A percentile compares a stretch with the other conserved stretches of the same genome.
phyloP scores from a whole-genome alignment of 169 alveolate species.

The Pseudocohnilembus persalinus region DNA sequence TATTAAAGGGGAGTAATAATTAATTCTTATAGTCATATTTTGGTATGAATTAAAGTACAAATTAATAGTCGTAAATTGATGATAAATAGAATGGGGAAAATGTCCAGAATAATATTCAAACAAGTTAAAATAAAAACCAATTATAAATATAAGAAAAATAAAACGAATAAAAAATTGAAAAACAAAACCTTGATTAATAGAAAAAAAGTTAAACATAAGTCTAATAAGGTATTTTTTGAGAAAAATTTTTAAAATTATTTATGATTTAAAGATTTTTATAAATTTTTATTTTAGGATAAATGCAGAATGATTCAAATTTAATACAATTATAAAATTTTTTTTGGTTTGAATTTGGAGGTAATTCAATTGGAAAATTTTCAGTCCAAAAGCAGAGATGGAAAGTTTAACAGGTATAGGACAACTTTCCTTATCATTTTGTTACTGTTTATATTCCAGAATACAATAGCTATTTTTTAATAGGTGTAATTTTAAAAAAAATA shows the following conservation, averaged over 20 bases:
- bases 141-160: conserved; percentile 16
- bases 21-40: conserved; percentile 5
- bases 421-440: conserved; percentile 73
- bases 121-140: conserved; percentile 22
- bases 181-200: too few relatives aligned
- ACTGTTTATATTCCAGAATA: conserved; percentile 59
- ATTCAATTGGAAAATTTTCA: conserved; percentile 69
- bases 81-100: too few relatives aligned
- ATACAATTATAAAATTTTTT: conserved; percentile 44
- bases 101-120: too few relatives aligned
- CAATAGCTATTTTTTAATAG: conserved; percentile 52
- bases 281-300: conserved; percentile 2
- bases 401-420: conserved; percentile 63
- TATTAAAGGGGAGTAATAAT: conserved; percentile 23
- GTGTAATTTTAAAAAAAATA: conserved; percentile 3
- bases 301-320: conserved; percentile 49
- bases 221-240: too few relatives aligned
- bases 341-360: conserved; percentile 89
- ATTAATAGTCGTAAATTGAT: too few relatives aligned
- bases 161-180: too few relatives aligned
- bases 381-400: conserved; percentile 74
- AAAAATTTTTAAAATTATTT: too few relatives aligned
- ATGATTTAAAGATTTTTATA: too few relatives aligned
- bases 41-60: too few relatives aligned
- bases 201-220: too few relatives aligned